These are phyloP conservation scores for Cordyceps javanica DNA, from an alignment of 2,329 filamentous ascomycete genomes.

Conservation along the genomic window DNA sequence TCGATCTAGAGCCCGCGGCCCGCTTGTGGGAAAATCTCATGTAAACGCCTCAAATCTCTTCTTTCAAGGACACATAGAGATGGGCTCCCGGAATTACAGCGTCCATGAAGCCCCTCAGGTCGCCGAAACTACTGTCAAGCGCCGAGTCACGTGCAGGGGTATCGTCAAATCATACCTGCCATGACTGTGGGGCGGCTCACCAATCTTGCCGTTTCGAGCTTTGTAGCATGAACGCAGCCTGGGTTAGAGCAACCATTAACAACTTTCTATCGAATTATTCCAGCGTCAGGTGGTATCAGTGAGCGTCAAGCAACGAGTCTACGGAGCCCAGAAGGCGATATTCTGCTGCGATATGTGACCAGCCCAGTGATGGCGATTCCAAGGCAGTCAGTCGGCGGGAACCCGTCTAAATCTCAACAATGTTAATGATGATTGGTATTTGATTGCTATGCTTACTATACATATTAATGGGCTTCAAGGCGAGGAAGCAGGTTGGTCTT, in stretches of 20 bases:
- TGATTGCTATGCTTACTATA: constrained; percentile 8
- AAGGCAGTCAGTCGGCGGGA: neutral
- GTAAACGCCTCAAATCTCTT: neutral
- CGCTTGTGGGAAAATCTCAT: neutral
- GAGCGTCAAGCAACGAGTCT: neutral
- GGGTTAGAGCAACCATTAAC: neutral
- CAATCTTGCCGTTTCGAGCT: constrained; percentile 11
- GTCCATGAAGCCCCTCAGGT: constrained; percentile 12
- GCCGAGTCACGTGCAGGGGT: constrained; percentile 7
- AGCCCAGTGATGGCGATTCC: neutral
- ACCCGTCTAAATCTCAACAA: neutral
- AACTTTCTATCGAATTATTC: neutral
- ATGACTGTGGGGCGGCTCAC: constrained; percentile 4
- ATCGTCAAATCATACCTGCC: constrained; percentile 9
- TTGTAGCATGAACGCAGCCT: neutral
- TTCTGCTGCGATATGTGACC: too few species aligned
- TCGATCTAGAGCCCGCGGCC: neutral
- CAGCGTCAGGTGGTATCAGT: neutral
- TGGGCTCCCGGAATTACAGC: constrained; percentile 3
- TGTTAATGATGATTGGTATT: neutral
- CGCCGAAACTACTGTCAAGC: constrained; percentile 11
- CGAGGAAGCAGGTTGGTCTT: constrained; percentile 19
- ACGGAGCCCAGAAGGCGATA: neutral
- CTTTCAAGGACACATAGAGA: neutral
- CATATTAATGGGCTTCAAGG: neutral